A percentile compares a stretch with the other conserved stretches of the same genome.
Conservation (phyloP, 805 yeast genomes). For the Schizosaccharomyces osmophilus region DNA sequence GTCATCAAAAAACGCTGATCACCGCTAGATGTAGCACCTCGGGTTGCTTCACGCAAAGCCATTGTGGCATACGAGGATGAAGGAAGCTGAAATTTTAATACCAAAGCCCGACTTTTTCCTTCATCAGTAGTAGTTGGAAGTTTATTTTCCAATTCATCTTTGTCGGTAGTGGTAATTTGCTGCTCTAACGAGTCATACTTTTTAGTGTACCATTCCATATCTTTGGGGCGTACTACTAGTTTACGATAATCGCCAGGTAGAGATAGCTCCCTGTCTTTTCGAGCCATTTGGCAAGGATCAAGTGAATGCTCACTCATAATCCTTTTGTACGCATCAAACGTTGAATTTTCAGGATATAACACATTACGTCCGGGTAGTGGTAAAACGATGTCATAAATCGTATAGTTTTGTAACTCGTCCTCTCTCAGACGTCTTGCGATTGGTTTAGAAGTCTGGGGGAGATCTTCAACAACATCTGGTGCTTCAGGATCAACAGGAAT, state of each 20-base stretch:
- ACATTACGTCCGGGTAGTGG: constrained; percentile 96
- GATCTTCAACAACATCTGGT: background rate
- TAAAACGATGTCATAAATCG: constrained; percentile 63
- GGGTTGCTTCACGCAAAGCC: constrained; percentile 83
- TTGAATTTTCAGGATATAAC: constrained; percentile 49
- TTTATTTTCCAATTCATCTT: constrained; percentile 24
- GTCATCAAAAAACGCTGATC: background rate
- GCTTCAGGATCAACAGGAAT: constrained; percentile 29
- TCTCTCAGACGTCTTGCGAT: constrained; percentile 18
- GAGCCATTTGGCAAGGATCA: constrained; percentile 63
- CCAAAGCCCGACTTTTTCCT: constrained; percentile 38
- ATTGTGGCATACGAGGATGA: constrained; percentile 88
- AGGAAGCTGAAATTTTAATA: constrained; percentile 53
- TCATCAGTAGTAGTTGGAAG: constrained; percentile 11
- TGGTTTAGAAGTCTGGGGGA: background rate
- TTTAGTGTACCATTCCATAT: constrained; percentile 36
- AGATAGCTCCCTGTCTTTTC: constrained; percentile 72
- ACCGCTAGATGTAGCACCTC: constrained; percentile 31
- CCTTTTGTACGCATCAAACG: constrained; percentile 37
- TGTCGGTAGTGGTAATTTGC: constrained; percentile 58
- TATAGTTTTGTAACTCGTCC: constrained; percentile 41
- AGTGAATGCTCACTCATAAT: constrained; percentile 57
- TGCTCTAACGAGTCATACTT: constrained; percentile 40
- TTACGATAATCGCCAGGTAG: constrained; percentile 73
- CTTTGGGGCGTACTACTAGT: constrained; percentile 39